phyloP scores from a whole-genome alignment of 306 rosid genomes.

The Rosa persica region DNA sequence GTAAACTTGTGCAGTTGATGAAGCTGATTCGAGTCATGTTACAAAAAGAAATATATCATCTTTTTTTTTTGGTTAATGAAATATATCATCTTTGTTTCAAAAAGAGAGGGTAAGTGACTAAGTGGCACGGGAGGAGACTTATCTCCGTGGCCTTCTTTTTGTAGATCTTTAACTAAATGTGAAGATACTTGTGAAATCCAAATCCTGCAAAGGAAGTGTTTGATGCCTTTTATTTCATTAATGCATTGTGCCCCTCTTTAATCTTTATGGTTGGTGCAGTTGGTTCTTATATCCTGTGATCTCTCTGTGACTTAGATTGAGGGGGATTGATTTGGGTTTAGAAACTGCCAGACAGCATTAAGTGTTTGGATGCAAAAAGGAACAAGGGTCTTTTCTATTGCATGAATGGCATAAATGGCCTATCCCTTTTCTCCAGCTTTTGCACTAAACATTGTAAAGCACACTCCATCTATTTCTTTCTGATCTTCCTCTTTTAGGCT shows the following conservation, averaged over 20 bases:
- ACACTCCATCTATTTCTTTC: constrained; percentile 6
- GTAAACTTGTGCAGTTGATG: background rate
- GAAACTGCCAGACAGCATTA: constrained; percentile 4
- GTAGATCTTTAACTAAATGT: background rate
- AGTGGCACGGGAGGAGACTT: background rate
- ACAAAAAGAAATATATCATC: background rate
- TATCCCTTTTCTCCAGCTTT: constrained; percentile 13
- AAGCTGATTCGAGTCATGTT: constrained; percentile 6
- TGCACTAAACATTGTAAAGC: constrained; percentile 4
- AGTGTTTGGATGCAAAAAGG: background rate
- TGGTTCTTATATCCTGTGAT: background rate
- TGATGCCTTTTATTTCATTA: constrained; percentile 4
- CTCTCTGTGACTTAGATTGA: background rate
- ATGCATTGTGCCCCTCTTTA: background rate
- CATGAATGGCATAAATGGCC: background rate
- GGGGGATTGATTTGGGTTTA: background rate
- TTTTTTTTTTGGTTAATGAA: too few species aligned
- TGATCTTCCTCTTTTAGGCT: background rate
- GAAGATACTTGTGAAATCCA: constrained; percentile 18
- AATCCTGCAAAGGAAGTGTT: constrained; percentile 7
- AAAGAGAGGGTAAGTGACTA: background rate
- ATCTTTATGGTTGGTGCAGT: background rate
- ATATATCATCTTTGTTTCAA: background rate
- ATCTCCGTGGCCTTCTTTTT: background rate
- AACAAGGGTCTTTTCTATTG: background rate